phyloP scores from a whole-genome alignment of 352 stramenopile species.

The Pilasporangium apinafurcum region DNA sequence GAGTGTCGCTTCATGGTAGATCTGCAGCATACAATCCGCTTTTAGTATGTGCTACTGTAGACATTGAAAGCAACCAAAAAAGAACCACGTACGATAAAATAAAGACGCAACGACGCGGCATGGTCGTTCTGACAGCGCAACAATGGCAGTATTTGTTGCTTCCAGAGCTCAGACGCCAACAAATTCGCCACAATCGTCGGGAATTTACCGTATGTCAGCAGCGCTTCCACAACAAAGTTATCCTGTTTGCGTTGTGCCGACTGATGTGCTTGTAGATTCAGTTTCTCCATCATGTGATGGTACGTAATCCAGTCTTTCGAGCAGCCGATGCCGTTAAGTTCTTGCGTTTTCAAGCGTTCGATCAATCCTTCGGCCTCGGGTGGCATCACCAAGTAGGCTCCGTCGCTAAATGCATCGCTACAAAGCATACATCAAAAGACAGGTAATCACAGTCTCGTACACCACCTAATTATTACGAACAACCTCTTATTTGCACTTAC shows the following conservation, averaged over 20 bases:
- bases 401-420: slow-evolving; percentile 3
- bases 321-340: slow-evolving; percentile 50
- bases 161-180: slow-evolving; percentile 89
- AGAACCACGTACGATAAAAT: slow-evolving; percentile 75
- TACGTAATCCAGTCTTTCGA: slow-evolving; percentile 78
- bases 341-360: slow-evolving; percentile 59
- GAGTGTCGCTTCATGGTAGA: slow-evolving; percentile 89
- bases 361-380: slow-evolving; percentile 81
- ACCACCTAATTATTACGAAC: too few species aligned
- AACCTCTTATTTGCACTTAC: too few species aligned
- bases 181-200: slow-evolving; percentile 84
- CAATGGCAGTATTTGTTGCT: slow-evolving; percentile 64
- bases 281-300: slow-evolving; percentile 86
- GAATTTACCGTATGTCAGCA: slow-evolving; percentile 92
- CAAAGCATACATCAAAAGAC: too few species aligned
- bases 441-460: too few species aligned
- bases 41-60: background rate
- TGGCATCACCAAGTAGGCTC: slow-evolving; percentile 61
- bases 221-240: slow-evolving; percentile 91
- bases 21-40: slow-evolving; percentile 11
- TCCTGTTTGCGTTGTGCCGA: slow-evolving; percentile 86
- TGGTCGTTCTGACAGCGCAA: slow-evolving; percentile 44
- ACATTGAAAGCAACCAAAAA: background rate
- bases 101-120: slow-evolving; percentile 74
- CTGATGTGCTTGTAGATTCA: slow-evolving; percentile 92